Base-by-base conservation (phyloP, 2,329 filamentous ascomycete genomes). In the Graphilbum sp. region DNA sequence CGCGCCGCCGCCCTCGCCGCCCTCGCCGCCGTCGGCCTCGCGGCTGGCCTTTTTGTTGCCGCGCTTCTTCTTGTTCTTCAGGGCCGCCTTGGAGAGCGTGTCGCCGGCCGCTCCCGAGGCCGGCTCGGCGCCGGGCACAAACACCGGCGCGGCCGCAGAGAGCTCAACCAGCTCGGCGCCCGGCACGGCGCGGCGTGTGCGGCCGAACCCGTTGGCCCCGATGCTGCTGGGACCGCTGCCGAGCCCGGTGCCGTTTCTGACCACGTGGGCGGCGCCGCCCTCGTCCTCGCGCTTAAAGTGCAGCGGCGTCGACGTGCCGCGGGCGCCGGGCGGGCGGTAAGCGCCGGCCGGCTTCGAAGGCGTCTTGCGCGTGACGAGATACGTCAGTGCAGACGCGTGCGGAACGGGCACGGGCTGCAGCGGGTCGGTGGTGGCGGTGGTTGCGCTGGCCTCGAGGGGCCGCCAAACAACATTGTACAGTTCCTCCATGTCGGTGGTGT, bases 1-100 rank as follows among this genome's bases (percentile, higher is more conserved):
- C 32, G 58, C 62, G 50, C 66, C 54, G 44, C 59, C 59, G 50
- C 63, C 63, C 29, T 54, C 61, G 40, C 64, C 63, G 17, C 19
- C 19, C 12, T 2, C 17, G 20, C 75, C 77, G 36, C 72, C 74
- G 16, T 84, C 82, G 6, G 66, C 71, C 34, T 90, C 86, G 54
- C 87, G 88, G 40, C 87, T 90, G 37, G 73, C 72, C 62, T 95
- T 96, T 69, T 92, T 95, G 47, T 67, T 72, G 46, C 83, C 83
- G 48, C 90, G 75, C 72, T 96, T 96, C 74, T 96, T 96, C 74
- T 96, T 96, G 63, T 95, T 95, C 71, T 95, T 95, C 49, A 84
- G 64, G 12, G 82, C 86, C 38, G 80, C 75, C 63, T 90, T 92
- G 45, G 82, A 87, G 44, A 90, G 57, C 48, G 71, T 77, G 48